A percentile compares a stretch with the other conserved stretches of the same genome.
Conservation (phyloP, 371 early-diverging fungal genomes). For the Chytridiales sp. region DNA sequence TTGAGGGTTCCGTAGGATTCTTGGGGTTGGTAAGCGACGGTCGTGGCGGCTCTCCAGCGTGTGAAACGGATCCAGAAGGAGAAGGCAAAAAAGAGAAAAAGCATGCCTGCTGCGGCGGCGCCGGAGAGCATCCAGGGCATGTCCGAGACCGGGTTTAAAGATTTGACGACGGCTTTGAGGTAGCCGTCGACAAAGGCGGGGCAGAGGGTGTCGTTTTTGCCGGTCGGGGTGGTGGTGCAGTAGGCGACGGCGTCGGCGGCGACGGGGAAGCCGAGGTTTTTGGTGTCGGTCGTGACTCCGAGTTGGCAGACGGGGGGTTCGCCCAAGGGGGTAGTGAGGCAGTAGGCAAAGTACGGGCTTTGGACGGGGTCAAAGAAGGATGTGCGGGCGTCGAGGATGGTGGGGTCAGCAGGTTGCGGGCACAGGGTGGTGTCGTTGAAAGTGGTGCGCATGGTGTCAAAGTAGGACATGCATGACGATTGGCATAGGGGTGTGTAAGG, state of each 20-base stretch:
- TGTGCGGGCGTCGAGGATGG: background rate
- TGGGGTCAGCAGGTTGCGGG: background rate
- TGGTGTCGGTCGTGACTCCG: constrained; percentile 23
- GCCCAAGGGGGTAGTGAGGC: constrained; percentile 14
- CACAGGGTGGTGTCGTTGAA: constrained; percentile 33
- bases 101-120: constrained; percentile 30
- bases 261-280: constrained; percentile 27
- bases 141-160: constrained; percentile 29
- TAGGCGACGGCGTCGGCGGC: constrained; percentile 22
- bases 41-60: constrained; percentile 23
- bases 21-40: constrained; percentile 28
- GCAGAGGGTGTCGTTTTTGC: constrained; percentile 17
- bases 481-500: constrained; percentile 31
- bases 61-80: constrained; percentile 4
- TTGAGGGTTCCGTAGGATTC: constrained; percentile 5
- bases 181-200: constrained; percentile 4
- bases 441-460: constrained; percentile 24
- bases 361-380: background rate
- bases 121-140: constrained; percentile 34
- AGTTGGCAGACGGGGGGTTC: constrained; percentile 18
- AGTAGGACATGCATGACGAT: constrained; percentile 28
- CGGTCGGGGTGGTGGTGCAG: constrained; percentile 21
- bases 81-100: constrained; percentile 19
- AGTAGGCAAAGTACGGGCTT: constrained; percentile 19
- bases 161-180: constrained; percentile 2